Evolutionary conservation across 1,139 yeast genomes (phyloP).

Genomic region (Lodderomyces parapsilosis): DNA sequence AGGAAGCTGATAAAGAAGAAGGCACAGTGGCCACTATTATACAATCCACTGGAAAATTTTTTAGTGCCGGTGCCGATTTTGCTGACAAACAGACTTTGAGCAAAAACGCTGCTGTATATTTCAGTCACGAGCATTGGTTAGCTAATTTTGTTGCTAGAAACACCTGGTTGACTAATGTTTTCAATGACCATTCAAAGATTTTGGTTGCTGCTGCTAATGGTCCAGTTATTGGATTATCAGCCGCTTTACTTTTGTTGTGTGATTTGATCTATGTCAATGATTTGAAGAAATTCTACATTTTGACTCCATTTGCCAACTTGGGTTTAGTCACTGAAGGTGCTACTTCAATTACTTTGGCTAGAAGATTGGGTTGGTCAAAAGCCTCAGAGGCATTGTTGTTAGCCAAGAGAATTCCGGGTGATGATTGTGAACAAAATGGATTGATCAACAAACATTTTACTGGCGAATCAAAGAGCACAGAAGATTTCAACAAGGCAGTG

Average conservation of each 20-base stretch:
- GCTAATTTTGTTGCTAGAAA: slow-evolving; percentile 67
- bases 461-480: slow-evolving; percentile 47
- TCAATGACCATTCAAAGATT: slow-evolving; percentile 71
- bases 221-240: slow-evolving; percentile 79
- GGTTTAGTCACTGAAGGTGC: slow-evolving; percentile 88
- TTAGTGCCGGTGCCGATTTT: slow-evolving; percentile 86
- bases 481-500: slow-evolving; percentile 60
- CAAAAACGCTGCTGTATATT: slow-evolving; percentile 25
- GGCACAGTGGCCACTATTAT: slow-evolving; percentile 65
- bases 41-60: slow-evolving; percentile 71
- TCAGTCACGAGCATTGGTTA: slow-evolving; percentile 56
- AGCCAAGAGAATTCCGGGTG: slow-evolving; percentile 63
- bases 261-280: slow-evolving; percentile 74
- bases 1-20: slow-evolving; percentile 66
- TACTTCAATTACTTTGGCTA: slow-evolving; percentile 64
- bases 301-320: slow-evolving; percentile 79
- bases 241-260: slow-evolving; percentile 72
- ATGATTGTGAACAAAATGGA: slow-evolving; percentile 58
- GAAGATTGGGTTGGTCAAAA: slow-evolving; percentile 70
- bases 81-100: slow-evolving; percentile 26
- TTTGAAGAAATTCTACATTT: slow-evolving; percentile 54
- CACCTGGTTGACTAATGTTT: slow-evolving; percentile 63
- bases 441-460: slow-evolving; percentile 55
- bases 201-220: slow-evolving; percentile 80
- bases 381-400: slow-evolving; percentile 74